These are phyloP conservation scores for Xylaria grammica DNA, from an alignment of 495 filamentous ascomycete species.

Conservation along the genomic window DNA sequence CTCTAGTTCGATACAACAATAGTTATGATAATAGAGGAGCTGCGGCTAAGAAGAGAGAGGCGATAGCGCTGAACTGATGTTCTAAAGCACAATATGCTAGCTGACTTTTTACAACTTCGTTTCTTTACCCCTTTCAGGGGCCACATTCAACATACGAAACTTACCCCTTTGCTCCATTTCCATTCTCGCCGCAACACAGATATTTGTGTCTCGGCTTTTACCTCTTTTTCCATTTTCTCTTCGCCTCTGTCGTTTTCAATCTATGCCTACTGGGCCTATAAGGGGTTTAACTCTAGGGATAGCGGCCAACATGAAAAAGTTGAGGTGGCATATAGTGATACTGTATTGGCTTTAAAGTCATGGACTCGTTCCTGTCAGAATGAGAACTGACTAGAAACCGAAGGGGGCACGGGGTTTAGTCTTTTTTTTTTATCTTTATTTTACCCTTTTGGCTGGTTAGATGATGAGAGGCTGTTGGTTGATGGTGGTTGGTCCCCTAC, in stretches of 20 bases:
- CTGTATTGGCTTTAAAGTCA: too few relatives aligned
- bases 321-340: too few relatives aligned
- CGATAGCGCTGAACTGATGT: too few relatives aligned
- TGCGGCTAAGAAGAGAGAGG: neutral
- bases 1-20: neutral
- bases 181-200: neutral
- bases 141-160: neutral
- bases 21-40: neutral
- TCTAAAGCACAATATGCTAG: neutral
- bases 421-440: too few relatives aligned
- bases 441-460: too few relatives aligned
- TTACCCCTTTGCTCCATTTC: neutral
- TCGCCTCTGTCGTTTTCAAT: neutral
- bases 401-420: too few relatives aligned
- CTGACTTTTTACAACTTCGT: neutral
- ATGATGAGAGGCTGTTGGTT: too few relatives aligned
- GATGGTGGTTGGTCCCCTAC: slow-evolving; percentile 1
- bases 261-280: neutral
- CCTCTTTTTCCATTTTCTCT: neutral
- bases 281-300: neutral
- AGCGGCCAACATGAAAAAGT: too few relatives aligned
- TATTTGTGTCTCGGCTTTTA: neutral
- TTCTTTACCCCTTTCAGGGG: slow-evolving; percentile 8
- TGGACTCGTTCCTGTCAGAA: too few relatives aligned
- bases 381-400: too few relatives aligned